A percentile compares a stretch with the other conserved stretches of the same genome.
These are phyloP conservation scores for Eutrema yunnanense DNA, from an alignment of 345 rosid genomes.

Conservation along the genomic window DNA sequence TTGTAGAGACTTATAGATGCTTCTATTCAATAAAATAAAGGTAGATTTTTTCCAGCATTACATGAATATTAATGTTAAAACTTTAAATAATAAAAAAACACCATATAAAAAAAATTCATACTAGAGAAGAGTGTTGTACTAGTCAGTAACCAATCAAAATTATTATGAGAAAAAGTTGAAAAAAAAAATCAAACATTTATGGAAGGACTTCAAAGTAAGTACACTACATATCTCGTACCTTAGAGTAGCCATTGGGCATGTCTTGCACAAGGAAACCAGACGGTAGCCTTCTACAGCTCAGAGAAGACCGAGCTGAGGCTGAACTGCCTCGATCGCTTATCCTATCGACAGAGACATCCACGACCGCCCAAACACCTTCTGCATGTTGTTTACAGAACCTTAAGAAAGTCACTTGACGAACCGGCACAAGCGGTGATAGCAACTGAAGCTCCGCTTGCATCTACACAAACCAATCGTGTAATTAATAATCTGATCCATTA, in stretches of 20 bases:
- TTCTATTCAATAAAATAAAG: no score
- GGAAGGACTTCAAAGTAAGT: not conserved
- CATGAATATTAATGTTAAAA: no score
- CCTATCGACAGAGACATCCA: constrained; percentile 73
- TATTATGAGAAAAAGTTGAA: no score
- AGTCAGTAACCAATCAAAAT: no score
- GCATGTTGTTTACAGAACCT: constrained; percentile 92
- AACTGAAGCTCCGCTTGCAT: constrained; percentile 92
- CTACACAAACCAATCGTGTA: constrained; percentile 27
- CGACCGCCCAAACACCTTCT: constrained; percentile 91
- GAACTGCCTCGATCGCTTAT: constrained; percentile 39
- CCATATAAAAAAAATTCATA: no score
- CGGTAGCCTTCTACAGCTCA: constrained; percentile 72
- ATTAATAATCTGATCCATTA: not conserved
- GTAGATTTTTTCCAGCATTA: no score
- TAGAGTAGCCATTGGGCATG: constrained; percentile 90
- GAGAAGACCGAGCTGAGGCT: constrained; percentile 6
- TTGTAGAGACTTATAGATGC: no score
- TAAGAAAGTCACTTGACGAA: constrained; percentile 75
- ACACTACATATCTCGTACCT: constrained; percentile 35
- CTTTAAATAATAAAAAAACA: no score
- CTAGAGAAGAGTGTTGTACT: no score
- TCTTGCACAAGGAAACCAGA: constrained; percentile 94
- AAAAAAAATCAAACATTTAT: not conserved
- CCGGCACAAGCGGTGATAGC: constrained; percentile 87